Base-by-base conservation (phyloP, 2,329 filamentous ascomycete species). In the Moelleriella libera region DNA sequence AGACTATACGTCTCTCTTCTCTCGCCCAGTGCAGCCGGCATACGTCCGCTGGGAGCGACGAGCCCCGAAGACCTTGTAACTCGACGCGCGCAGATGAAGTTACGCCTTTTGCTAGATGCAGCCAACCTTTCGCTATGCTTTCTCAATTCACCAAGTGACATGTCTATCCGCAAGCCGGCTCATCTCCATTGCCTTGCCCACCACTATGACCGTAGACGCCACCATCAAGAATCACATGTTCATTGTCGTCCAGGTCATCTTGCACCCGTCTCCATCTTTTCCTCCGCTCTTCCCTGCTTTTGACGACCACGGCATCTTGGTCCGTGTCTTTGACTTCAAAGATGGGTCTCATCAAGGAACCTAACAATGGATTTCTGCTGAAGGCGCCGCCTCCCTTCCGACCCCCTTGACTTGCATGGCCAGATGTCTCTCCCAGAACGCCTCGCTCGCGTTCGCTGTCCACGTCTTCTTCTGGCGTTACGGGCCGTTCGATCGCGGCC, bases 301-400 rank as follows among this genome's bases (percentile, higher is more conserved):
- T 57, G 37, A 56, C 54, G 10, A 53, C 54, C 43, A 64, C 64
- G 0, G 52, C 51, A 6, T 49, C 48, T 21, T 48, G 44, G 29
- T 68, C 75, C 55, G 80, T 77, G 4, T 69, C 74, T 53, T 75
- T 75, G 12, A 64, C 63, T 48, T 76, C 66, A 47, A 64, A 78
- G 5, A 80, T 74, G 0, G 84, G 84, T 53, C 76, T 72, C 53
- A 88, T 82, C 52, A 87, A 57, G 0, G 73, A 72, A 2, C 76
- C 76, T 10, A 86, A 64, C 31, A 87, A 61, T 2, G 83, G 84
- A 52, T 88, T 88, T 48, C 68, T 72, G 54, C 80, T 83, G 55
- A 85, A 87, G 2, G 76, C 76, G 1, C 80, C 80, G 5, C 72
- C 69, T n/a, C 55, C 58, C 40, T 60, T 58, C 14, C 53, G 52